Evolutionary conservation across 1,284 basidiomycete genomes (phyloP), one percentile per base, ranked within the genome.

Genomic region (Cerrena zonata): DNA sequence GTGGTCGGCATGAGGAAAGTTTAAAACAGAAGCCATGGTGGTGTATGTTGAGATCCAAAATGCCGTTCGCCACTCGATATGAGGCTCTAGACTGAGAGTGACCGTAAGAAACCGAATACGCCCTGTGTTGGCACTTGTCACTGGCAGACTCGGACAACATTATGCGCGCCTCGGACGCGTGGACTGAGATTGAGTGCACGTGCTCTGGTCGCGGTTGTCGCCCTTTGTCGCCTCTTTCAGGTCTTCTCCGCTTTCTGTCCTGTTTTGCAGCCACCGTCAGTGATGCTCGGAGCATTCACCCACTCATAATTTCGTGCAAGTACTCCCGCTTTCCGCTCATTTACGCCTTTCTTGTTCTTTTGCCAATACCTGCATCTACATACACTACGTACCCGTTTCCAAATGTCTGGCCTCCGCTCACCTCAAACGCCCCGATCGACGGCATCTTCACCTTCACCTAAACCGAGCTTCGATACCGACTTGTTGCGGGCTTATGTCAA

Each of bases 401-500:
- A n/a, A n/a, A 65, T 74, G 60, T 69, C 74, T 38, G 76, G 73
- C 30, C 61, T 80, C 56, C 74, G 75, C 57, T 80, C 79, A 30
- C 71, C 71, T 37, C 69, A 72, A 21, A 73, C 75, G 10, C 66
- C 73, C 24, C 78, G 79, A 53, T 82, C 82, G 3, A 67, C 74
- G 45, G 78, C 79, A 41, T 65, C 79, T 4, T 80, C 80, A 1
- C 78, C 80, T 24, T n/a, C n/a, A n/a, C 30, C 30, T 34, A 71
- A 78, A 47, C 80, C 78, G 47, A 74, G 75, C 55, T 91, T 90
- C 64, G 87, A 91, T 62, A 66, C 78, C 1, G 86, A 88, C 47
- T 69, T 81, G 37, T 74, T 90, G 50, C 82, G 80, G 55, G 73
- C 78, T 23, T 91, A 91, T 68, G 85, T 88, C 68, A 90, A 86